A percentile compares a stretch with the other conserved stretches of the same genome.
Conservation (phyloP, 1,284 basidiomycete species). For the Malassezia furfur region DNA sequence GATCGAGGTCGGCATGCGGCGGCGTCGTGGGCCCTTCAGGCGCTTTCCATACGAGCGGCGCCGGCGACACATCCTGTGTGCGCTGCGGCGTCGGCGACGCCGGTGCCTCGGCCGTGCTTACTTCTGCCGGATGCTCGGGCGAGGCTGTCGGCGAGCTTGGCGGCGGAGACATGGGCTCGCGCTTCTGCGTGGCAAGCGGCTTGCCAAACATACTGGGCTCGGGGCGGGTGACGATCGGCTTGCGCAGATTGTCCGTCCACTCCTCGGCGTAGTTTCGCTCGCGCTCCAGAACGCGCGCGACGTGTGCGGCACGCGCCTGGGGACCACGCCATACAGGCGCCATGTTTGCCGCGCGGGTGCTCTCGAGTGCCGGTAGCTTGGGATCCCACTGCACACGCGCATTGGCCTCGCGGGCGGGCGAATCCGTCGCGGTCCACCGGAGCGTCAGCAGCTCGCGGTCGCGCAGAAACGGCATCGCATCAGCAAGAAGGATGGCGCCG, state of each 20-base stretch:
- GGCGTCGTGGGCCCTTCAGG: background rate
- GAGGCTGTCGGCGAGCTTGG: slow-evolving; percentile 11
- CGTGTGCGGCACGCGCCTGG: slow-evolving; percentile 12
- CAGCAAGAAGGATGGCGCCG: slow-evolving; percentile 33
- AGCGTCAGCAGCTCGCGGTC: slow-evolving; percentile 40
- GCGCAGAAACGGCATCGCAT: slow-evolving; percentile 36
- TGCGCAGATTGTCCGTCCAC: background rate
- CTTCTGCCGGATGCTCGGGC: background rate
- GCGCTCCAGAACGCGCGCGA: slow-evolving; percentile 13
- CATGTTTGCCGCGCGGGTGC: background rate
- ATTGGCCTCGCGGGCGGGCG: slow-evolving; percentile 17
- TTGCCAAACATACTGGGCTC: background rate
- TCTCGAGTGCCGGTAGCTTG: background rate
- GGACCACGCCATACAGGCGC: slow-evolving; percentile 9
- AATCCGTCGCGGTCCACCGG: slow-evolving; percentile 33
- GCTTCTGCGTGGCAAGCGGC: background rate
- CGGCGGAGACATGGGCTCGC: slow-evolving; percentile 12
- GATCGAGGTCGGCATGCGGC: background rate
- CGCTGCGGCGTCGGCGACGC: slow-evolving; percentile 15
- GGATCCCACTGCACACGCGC: slow-evolving; percentile 32
- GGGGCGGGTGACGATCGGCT: background rate
- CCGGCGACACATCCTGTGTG: background rate
- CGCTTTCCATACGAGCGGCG: slow-evolving; percentile 7
- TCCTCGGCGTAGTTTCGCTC: slow-evolving; percentile 6
- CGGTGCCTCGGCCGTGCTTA: background rate